Evolutionary conservation across 805 yeast genomes (phyloP), one percentile per base, ranked within the genome.

Genomic region (Zygotorulaspora danielsina): DNA sequence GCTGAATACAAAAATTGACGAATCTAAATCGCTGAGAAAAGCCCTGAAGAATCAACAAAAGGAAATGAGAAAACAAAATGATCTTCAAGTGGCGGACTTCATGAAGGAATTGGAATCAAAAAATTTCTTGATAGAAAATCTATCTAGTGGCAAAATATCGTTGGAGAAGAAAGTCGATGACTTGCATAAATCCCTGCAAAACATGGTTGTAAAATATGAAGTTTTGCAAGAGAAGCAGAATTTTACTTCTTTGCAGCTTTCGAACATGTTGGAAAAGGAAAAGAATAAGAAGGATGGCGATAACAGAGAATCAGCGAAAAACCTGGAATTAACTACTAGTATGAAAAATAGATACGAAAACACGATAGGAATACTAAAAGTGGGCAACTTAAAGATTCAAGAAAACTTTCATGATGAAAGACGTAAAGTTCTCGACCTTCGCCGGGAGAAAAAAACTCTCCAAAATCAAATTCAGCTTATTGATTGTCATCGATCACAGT

Each of bases 351-450:
- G 45, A 13, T 36, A 31, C 9, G 45, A 45, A 22, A 44, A 44
- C 15, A 41, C 41, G 12, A 38, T 44, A 11, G 48, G 41, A 29
- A 20, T 44, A 19, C 34, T 44, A n/a, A 49, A 42, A 25, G 26
- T 37, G n/a, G 49, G 50, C 3, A 51, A 51, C 30, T 28, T 39
- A 30, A 48, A 42, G 33, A 44, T 51, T 6, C 48, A 46, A 15
- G 38, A 48, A 2, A 49, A 48, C 27, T 57, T 51, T 36, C 53
- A 50, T 18, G 41, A 46, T 8, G 63, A 57, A 42, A 50, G 56
- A 21, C 31, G 41, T 15, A 58, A 57, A 39, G 53, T 58, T 3
- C 34, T 50, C 9, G 60, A 57, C 19, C 39, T 50, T 22, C 44
- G 57, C 12, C 50, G 47, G 10, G 50, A 48, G 20, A 42, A 39